phyloP scores from a whole-genome alignment of 208 protist genomes.

The Acanthamoeba culbertsoni region DNA sequence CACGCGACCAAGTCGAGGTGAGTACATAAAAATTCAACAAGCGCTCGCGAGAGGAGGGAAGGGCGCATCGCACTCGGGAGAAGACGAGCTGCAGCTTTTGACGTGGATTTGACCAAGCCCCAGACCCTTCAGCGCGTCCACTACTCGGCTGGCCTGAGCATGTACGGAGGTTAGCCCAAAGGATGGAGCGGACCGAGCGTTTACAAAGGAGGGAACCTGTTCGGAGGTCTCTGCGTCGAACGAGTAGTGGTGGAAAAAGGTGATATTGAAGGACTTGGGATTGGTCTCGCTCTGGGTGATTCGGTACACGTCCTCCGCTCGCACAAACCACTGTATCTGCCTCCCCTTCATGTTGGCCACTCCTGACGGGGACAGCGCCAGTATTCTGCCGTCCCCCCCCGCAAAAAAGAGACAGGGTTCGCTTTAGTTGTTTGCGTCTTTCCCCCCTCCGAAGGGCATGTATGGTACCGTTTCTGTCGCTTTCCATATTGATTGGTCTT shows the following conservation, averaged over 20 bases:
- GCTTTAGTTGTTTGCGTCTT: background rate
- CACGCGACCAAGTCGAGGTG: no score
- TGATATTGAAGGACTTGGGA: constrained; percentile 25
- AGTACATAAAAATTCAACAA: no score
- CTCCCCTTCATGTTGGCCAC: constrained; percentile 56
- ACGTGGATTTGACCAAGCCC: constrained; percentile 4
- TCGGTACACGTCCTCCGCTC: constrained; percentile 22
- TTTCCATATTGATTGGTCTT: constrained; percentile 52
- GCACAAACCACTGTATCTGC: constrained; percentile 54
- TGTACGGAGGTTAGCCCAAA: background rate
- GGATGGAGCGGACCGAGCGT: background rate
- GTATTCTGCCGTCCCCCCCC: background rate
- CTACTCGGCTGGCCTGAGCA: background rate
- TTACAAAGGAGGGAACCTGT: background rate
- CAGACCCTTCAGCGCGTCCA: constrained; percentile 17
- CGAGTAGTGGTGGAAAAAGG: constrained; percentile 47
- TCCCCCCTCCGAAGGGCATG: background rate
- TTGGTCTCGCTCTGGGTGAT: background rate
- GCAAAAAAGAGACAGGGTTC: background rate
- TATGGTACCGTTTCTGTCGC: constrained; percentile 8
- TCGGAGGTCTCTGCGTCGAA: constrained; percentile 40
- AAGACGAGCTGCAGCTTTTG: background rate
- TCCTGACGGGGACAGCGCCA: background rate
- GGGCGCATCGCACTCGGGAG: no score
- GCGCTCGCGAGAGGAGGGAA: no score